phyloP scores from a whole-genome alignment of 225 moss, liverwort and hornwort genomes.

The Polytrichum formosum region DNA sequence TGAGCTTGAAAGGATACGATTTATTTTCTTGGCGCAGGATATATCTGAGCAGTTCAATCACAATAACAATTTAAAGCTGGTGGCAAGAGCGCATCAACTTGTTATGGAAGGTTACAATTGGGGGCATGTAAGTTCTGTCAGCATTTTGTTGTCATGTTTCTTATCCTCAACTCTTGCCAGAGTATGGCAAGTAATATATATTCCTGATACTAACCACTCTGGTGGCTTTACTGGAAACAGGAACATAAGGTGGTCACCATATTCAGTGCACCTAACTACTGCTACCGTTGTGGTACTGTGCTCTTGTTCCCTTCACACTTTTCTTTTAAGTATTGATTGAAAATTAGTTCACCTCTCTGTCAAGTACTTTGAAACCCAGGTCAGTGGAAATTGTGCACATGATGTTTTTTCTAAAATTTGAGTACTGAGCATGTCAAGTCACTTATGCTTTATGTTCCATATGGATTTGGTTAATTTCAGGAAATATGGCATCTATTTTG shows the following conservation, averaged over 20 bases:
- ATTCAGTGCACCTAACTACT: slow-evolving; percentile 97
- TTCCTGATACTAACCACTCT: no score
- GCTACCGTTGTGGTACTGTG: slow-evolving; percentile 79
- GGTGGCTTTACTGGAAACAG: slow-evolving; percentile 29
- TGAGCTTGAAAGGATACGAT: neutral
- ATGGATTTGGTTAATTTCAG: slow-evolving; percentile 5
- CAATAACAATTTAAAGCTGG: slow-evolving; percentile 75
- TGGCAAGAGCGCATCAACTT: slow-evolving; percentile 84
- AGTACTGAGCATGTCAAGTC: no score
- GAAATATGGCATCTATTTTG: slow-evolving; percentile 30
- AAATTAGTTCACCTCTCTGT: no score
- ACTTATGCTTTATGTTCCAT: no score
- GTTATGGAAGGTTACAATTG: slow-evolving; percentile 91
- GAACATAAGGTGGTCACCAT: slow-evolving; percentile 97
- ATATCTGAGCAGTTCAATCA: slow-evolving; percentile 88
- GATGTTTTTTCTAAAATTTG: no score
- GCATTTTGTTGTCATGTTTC: neutral
- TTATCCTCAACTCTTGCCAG: neutral
- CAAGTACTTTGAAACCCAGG: no score
- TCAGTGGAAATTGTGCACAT: no score
- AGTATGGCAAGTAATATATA: no score
- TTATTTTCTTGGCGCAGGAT: slow-evolving; percentile 25
- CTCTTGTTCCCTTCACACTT: no score
- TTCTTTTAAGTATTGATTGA: no score
- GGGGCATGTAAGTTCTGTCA: slow-evolving; percentile 21